phyloP scores from a whole-genome alignment of 805 yeast species.

The Wilhelminamyces savonicus region DNA sequence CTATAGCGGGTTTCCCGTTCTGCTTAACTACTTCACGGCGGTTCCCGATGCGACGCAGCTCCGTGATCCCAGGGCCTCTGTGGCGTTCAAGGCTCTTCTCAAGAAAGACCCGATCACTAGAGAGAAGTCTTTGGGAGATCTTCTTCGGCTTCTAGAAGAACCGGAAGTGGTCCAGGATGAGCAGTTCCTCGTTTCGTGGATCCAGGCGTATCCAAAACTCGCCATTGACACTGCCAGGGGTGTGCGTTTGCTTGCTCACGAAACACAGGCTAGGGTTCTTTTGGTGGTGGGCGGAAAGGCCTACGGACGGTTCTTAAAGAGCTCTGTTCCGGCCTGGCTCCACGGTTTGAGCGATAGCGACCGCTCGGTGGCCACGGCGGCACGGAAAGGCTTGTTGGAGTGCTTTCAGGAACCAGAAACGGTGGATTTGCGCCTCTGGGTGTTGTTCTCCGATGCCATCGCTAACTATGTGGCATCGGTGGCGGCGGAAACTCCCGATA shows the following conservation, averaged over 20 bases:
- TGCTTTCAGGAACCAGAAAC: slow-evolving; percentile 57
- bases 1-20: slow-evolving; percentile 11
- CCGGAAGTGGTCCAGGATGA: slow-evolving; percentile 36
- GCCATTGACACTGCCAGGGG: slow-evolving; percentile 63
- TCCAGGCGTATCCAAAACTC: slow-evolving; percentile 76
- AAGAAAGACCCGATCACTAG: slow-evolving; percentile 82
- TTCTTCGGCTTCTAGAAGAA: slow-evolving; percentile 29
- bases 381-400: slow-evolving; percentile 38
- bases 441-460: slow-evolving; percentile 49
- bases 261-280: slow-evolving; percentile 46
- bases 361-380: slow-evolving; percentile 46
- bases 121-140: slow-evolving; percentile 67
- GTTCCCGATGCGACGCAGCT: slow-evolving; percentile 50
- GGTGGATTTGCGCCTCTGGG: slow-evolving; percentile 50
- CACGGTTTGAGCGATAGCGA: slow-evolving; percentile 71
- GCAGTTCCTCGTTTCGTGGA: slow-evolving; percentile 55
- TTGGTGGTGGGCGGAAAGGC: slow-evolving; percentile 47
- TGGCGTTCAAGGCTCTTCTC: slow-evolving; percentile 68
- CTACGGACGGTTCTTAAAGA: slow-evolving; percentile 60
- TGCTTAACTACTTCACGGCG: slow-evolving; percentile 72
- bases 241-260: slow-evolving; percentile 60
- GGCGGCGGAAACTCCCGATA: slow-evolving; percentile 49
- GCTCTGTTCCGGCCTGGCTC: slow-evolving; percentile 68
- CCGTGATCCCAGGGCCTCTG: slow-evolving; percentile 42
- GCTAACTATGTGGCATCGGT: slow-evolving; percentile 49